A percentile compares a stretch with the other conserved stretches of the same genome.
These are phyloP conservation scores for Salmacisia buchloeana DNA, from an alignment of 1,284 basidiomycete species.

Conservation along the genomic window DNA sequence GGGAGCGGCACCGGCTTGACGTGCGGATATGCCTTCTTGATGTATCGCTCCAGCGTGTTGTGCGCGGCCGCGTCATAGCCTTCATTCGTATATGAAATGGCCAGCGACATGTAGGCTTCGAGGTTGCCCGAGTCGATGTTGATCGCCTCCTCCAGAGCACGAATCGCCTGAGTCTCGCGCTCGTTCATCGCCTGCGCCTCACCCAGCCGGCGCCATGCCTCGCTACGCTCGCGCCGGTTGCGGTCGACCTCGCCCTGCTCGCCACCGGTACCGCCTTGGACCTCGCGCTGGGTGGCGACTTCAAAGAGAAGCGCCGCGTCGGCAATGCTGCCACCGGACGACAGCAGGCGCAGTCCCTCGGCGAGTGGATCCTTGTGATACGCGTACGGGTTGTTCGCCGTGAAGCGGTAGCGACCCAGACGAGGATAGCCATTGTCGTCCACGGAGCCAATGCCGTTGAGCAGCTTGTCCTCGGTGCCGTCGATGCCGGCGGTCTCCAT, in stretches of 20 bases:
- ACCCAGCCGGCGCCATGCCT: slow-evolving; percentile 88
- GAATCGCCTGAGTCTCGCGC: slow-evolving; percentile 57
- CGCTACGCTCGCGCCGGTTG: slow-evolving; percentile 56
- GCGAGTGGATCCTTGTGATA: slow-evolving; percentile 55
- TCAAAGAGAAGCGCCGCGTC: slow-evolving; percentile 79
- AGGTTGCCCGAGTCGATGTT: slow-evolving; percentile 69
- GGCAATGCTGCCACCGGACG: slow-evolving; percentile 71
- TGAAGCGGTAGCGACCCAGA: slow-evolving; percentile 38
- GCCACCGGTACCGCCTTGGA: slow-evolving; percentile 48
- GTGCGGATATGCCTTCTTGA: slow-evolving; percentile 69
- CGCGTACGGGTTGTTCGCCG: slow-evolving; percentile 62
- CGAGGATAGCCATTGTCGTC: slow-evolving; percentile 42
- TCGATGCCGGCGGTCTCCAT: slow-evolving; percentile 40
- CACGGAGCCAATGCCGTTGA: slow-evolving; percentile 36
- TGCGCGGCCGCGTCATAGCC: slow-evolving; percentile 82
- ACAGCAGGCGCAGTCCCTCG: slow-evolving; percentile 62
- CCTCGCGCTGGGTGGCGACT: slow-evolving; percentile 60
- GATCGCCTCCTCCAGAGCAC: slow-evolving; percentile 56
- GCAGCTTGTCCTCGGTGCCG: slow-evolving; percentile 38
- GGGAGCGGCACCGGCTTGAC: slow-evolving; percentile 54
- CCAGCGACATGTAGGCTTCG: slow-evolving; percentile 59
- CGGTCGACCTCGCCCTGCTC: slow-evolving; percentile 59
- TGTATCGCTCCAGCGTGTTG: slow-evolving; percentile 79
- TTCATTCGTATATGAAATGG: slow-evolving; percentile 97
- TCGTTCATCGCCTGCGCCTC: slow-evolving; percentile 96